phyloP scores from a whole-genome alignment of 2,329 filamentous ascomycete genomes.

The Coleophoma crateriformis region DNA sequence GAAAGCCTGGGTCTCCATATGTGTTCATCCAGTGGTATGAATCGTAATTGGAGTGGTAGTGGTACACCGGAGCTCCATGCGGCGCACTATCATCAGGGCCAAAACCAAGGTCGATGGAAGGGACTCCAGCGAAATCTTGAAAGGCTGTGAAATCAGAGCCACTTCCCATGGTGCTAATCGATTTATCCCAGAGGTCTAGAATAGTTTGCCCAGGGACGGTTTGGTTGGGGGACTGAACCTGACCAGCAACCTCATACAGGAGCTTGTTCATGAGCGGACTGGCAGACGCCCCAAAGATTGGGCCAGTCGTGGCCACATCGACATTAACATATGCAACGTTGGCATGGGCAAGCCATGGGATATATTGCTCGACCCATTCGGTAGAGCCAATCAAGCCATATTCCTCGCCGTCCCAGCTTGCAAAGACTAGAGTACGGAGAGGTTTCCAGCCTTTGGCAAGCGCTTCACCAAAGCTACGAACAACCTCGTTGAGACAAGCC shows the following conservation, averaged over 20 bases:
- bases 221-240: constrained; percentile 37
- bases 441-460: constrained; percentile 75
- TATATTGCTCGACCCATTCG: constrained; percentile 81
- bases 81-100: constrained; percentile 23
- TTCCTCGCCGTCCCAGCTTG: constrained; percentile 69
- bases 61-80: constrained; percentile 48
- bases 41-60: constrained; percentile 83
- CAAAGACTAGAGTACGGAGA: constrained; percentile 85
- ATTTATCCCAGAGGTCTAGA: constrained; percentile 43
- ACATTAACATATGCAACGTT: constrained; percentile 75
- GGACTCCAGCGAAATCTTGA: constrained; percentile 46
- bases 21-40: constrained; percentile 79
- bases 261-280: constrained; percentile 60
- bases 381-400: constrained; percentile 77
- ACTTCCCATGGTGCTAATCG: constrained; percentile 53
- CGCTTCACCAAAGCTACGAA: constrained; percentile 68
- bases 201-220: constrained; percentile 31
- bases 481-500: constrained; percentile 71
- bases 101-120: constrained; percentile 54
- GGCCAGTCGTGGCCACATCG: constrained; percentile 63
- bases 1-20: constrained; percentile 62
- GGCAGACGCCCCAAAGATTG: constrained; percentile 45
- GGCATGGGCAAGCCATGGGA: constrained; percentile 67
- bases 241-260: constrained; percentile 47
- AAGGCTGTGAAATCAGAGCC: constrained; percentile 66